A percentile compares a stretch with the other conserved stretches of the same genome.
Evolutionary conservation across 1,284 basidiomycete genomes (phyloP).

Genomic region (Naganishia sp.): DNA sequence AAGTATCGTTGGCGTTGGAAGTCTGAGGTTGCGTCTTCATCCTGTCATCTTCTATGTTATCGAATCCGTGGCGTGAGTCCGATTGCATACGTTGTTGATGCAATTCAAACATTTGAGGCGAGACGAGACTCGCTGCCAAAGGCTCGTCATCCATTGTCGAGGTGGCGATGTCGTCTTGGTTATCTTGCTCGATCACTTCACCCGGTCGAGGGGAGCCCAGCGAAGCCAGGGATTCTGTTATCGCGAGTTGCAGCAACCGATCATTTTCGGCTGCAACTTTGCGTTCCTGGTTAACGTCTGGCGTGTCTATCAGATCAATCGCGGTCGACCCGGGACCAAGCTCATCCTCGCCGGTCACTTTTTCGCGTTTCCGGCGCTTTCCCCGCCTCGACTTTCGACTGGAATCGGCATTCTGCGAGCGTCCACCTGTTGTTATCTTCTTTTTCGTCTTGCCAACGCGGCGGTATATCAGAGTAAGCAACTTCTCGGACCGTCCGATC

Average conservation of each 20-base stretch:
- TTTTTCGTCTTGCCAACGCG: constrained; percentile 3
- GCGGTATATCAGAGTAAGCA: constrained; percentile 27
- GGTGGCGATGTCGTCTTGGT: background rate
- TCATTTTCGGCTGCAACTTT: constrained; percentile 1
- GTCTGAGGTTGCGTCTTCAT: background rate
- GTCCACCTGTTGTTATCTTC: constrained; percentile 8
- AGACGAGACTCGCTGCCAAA: constrained; percentile 9
- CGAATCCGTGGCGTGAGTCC: background rate
- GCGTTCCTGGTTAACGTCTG: background rate
- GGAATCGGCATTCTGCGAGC: background rate
- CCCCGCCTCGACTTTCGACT: background rate
- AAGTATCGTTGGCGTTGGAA: background rate
- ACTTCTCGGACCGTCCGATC: constrained; percentile 26
- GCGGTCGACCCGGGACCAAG: background rate
- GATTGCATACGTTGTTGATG: background rate
- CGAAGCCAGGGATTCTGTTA: constrained; percentile 3
- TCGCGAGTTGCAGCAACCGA: constrained; percentile 14
- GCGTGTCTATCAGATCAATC: too few species aligned
- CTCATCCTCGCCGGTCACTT: background rate
- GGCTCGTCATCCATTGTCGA: constrained; percentile 3
- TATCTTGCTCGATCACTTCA: too few species aligned
- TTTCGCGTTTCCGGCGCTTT: constrained; percentile 5
- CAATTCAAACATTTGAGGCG: background rate
- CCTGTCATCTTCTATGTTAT: background rate
- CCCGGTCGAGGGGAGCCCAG: too few species aligned